These are phyloP conservation scores for Aspergillus proliferans DNA, from an alignment of 2,329 filamentous ascomycete species.

Conservation along the genomic window DNA sequence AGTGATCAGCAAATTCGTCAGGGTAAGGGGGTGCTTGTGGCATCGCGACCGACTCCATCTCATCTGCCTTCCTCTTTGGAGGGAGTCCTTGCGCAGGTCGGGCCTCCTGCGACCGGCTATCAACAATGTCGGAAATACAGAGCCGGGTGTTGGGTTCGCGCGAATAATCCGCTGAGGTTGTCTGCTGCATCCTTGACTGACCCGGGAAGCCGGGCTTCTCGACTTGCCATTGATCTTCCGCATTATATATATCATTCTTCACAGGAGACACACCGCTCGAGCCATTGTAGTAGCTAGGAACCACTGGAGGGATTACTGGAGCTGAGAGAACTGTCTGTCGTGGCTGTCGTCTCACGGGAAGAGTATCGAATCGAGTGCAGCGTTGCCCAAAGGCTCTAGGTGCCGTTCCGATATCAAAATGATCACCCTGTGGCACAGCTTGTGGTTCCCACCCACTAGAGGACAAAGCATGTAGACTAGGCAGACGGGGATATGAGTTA, in stretches of 20 bases:
- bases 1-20: not conserved
- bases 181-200: not conserved
- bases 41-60: slow-evolving; percentile 16
- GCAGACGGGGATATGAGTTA: not conserved
- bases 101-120: slow-evolving; percentile 1
- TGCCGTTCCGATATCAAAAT: too few species aligned
- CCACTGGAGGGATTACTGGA: too few species aligned
- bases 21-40: not conserved
- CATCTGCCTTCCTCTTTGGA: slow-evolving; percentile 26
- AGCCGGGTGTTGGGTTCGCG: slow-evolving; percentile 6
- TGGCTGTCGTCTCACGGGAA: too few species aligned
- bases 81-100: not conserved
- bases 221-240: not conserved
- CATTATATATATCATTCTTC: not conserved
- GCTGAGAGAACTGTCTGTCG: too few species aligned
- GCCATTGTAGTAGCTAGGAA: too few species aligned
- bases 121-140: slow-evolving; percentile 13
- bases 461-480: not conserved
- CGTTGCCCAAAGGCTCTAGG: too few species aligned
- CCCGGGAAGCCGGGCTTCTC: not conserved
- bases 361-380: too few species aligned
- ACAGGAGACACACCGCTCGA: not conserved
- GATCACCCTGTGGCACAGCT: too few species aligned
- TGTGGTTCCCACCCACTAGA: not conserved
- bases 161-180: not conserved